Conservation (phyloP, 306 rosid species). For the Senna tora region DNA sequence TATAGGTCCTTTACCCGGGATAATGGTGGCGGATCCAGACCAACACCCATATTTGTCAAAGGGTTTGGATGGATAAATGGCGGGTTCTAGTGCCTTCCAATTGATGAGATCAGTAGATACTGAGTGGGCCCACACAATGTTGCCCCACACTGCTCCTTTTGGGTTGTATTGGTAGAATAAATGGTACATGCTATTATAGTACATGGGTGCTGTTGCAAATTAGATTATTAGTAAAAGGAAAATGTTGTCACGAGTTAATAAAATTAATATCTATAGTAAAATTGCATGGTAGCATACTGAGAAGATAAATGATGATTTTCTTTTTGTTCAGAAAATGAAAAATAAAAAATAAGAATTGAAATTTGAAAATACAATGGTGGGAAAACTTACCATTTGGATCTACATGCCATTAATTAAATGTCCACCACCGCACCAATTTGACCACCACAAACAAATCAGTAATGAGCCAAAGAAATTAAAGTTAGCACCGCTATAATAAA, state of each 20-base stretch:
- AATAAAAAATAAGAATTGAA: no score
- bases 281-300: no score
- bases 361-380: no score
- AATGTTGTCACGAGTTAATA: no score
- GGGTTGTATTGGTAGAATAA: conserved; percentile 89
- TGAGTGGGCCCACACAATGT: conserved; percentile 95
- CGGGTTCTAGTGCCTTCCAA: conserved; percentile 68
- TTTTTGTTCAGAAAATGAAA: no score
- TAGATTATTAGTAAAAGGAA: no score
- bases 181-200: conserved; percentile 74
- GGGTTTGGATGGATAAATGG: conserved; percentile 67
- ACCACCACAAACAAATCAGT: conserved; percentile 27
- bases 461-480: background rate
- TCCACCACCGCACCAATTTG: conserved; percentile 19
- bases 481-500: conserved; percentile 1
- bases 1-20: conserved; percentile 69
- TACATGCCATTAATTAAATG: conserved; percentile 33
- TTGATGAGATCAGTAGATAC: conserved; percentile 72
- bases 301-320: no score
- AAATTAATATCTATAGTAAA: no score
- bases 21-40: conserved; percentile 84
- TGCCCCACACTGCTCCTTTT: conserved; percentile 89
- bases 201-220: conserved; percentile 71
- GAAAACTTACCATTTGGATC: conserved; percentile 81
- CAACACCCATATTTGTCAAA: conserved; percentile 83